Conservation (phyloP, 2,329 filamentous ascomycete genomes). For the Fusarium floridanum region DNA sequence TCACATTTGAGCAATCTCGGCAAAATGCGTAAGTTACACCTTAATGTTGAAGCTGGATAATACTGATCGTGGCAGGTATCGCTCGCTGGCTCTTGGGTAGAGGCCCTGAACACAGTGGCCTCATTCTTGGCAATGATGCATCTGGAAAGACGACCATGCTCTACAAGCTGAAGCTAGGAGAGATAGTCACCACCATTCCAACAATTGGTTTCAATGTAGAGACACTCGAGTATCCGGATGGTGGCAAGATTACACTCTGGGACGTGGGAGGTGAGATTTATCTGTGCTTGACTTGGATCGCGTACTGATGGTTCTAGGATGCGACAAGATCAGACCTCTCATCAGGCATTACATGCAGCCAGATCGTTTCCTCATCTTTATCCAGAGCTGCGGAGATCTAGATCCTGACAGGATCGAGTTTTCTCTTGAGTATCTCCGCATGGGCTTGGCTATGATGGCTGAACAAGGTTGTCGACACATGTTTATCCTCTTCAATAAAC, state of each 20-base stretch:
- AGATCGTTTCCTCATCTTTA: slow-evolving; percentile 46
- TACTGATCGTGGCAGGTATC: slow-evolving; percentile 32
- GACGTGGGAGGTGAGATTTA: slow-evolving; percentile 46
- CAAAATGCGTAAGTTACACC: slow-evolving; percentile 34
- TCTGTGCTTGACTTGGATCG: not conserved
- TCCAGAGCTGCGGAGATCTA: slow-evolving; percentile 47
- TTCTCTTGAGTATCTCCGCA: slow-evolving; percentile 46
- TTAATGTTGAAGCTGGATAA: fast-evolving
- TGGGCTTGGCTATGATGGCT: slow-evolving; percentile 33
- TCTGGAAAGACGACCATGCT: slow-evolving; percentile 82
- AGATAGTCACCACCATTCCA: slow-evolving; percentile 93
- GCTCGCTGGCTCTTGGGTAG: slow-evolving; percentile 40
- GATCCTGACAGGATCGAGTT: slow-evolving; percentile 40
- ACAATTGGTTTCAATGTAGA: slow-evolving; percentile 98
- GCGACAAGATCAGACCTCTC: slow-evolving; percentile 46
- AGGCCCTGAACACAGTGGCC: slow-evolving; percentile 33
- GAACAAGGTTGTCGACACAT: slow-evolving; percentile 39
- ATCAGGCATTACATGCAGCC: slow-evolving; percentile 45
- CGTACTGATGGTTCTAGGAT: slow-evolving; percentile 32
- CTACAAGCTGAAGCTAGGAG: slow-evolving; percentile 87
- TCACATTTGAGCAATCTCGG: not conserved
- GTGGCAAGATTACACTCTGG: slow-evolving; percentile 44
- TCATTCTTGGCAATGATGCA: slow-evolving; percentile 42
- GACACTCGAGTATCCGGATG: slow-evolving; percentile 63
- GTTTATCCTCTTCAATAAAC: slow-evolving; percentile 51